Evolutionary conservation across 2,329 filamentous ascomycete genomes (phyloP).

Genomic region (Colletotrichum coccodes): DNA sequence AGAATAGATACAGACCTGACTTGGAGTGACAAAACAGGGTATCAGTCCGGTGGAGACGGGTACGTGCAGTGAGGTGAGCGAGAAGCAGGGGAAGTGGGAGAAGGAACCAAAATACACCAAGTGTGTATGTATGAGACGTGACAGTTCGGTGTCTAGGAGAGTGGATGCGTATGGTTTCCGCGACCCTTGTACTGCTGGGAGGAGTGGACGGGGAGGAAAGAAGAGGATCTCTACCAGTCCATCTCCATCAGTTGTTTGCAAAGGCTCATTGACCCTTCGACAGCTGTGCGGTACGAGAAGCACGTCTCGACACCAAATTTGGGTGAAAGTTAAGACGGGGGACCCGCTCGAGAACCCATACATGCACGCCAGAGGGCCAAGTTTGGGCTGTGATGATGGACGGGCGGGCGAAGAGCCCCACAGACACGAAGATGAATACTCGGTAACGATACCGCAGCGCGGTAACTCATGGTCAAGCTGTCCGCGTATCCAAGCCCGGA

Average conservation of each 20-base stretch:
- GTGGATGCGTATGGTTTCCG: constrained; percentile 15
- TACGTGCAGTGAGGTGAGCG: constrained; percentile 7
- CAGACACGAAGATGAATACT: constrained; percentile 5
- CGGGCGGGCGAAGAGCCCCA: constrained; percentile 4
- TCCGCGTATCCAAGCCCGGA: not conserved
- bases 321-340: constrained; percentile 20
- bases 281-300: constrained; percentile 21
- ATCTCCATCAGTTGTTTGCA: constrained; percentile 6
- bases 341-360: constrained; percentile 4
- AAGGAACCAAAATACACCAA: constrained; percentile 8
- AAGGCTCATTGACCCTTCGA: constrained; percentile 2
- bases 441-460: constrained; percentile 14
- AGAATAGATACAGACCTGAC: constrained; percentile 27
- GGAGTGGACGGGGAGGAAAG: not conserved
- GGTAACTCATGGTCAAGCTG: not conserved
- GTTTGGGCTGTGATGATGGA: constrained; percentile 3
- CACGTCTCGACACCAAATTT: constrained; percentile 7
- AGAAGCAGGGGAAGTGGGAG: not conserved
- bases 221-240: not conserved
- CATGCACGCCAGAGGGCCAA: not conserved
- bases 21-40: constrained; percentile 24
- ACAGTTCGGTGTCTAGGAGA: constrained; percentile 20
- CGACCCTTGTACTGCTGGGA: constrained; percentile 24
- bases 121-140: constrained; percentile 29
- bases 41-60: constrained; percentile 28